These are phyloP conservation scores for Fusarium sp. DNA, from an alignment of 2,329 filamentous ascomycete species.

Conservation along the genomic window DNA sequence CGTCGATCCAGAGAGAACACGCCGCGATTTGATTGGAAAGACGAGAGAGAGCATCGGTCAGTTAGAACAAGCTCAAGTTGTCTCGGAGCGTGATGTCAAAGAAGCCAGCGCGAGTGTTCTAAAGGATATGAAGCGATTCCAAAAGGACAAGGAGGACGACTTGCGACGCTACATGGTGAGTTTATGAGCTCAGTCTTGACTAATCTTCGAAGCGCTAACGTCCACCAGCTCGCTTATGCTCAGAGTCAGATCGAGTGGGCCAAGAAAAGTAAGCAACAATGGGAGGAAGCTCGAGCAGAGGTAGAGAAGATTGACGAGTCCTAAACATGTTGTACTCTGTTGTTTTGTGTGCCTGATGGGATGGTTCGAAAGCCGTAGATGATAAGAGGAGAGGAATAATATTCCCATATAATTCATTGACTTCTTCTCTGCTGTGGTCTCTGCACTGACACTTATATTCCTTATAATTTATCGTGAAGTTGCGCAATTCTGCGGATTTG, in stretches of 20 bases:
- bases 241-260: conserved; percentile 96
- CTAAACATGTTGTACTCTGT: conserved; percentile 40
- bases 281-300: conserved; percentile 89
- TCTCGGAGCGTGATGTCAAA: conserved; percentile 89
- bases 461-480: background rate
- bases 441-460: background rate
- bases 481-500: background rate
- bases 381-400: conserved; percentile 14
- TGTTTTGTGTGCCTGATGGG: background rate
- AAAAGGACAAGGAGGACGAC: conserved; percentile 95
- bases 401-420: conserved; percentile 30
- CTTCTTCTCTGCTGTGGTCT: background rate
- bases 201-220: conserved; percentile 29
- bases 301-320: conserved; percentile 85
- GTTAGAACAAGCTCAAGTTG: conserved; percentile 89
- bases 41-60: conserved; percentile 87
- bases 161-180: conserved; percentile 94
- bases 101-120: conserved; percentile 90
- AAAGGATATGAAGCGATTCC: conserved; percentile 91
- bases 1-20: conserved; percentile 91
- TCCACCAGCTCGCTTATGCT: conserved; percentile 82
- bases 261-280: conserved; percentile 86
- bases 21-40: conserved; percentile 94
- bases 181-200: conserved; percentile 12
- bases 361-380: conserved; percentile 11